Conservation (phyloP, 176 grass and related monocot genomes). For the Canna indica region DNA sequence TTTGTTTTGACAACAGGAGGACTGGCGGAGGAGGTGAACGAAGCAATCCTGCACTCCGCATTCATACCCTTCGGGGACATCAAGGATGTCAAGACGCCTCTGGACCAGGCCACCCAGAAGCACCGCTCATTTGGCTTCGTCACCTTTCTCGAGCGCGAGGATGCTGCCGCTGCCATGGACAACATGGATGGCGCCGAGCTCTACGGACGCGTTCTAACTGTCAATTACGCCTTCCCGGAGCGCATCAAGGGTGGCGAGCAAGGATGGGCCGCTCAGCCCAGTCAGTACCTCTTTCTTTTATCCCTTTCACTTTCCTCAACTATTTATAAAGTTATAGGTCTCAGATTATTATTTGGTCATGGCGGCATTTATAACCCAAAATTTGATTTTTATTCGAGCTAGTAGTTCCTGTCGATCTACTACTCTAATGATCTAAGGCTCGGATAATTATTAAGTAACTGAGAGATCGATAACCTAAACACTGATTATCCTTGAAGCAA, state of each 20-base stretch:
- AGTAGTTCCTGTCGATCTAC: background rate
- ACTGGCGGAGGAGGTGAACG: conserved; percentile 89
- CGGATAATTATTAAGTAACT: too few relatives aligned
- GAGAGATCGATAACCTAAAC: too few relatives aligned
- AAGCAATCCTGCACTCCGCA: conserved; percentile 84
- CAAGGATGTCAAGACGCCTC: conserved; percentile 97
- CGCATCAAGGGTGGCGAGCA: conserved; percentile 97
- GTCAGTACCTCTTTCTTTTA: conserved; percentile 23
- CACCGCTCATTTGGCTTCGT: conserved; percentile 98
- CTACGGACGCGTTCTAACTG: conserved; percentile 84
- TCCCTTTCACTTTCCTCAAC: background rate
- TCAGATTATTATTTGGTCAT: background rate
- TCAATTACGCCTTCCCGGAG: conserved; percentile 97
- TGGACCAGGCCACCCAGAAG: conserved; percentile 96
- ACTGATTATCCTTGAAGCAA: too few relatives aligned
- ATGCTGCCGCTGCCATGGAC: conserved; percentile 89
- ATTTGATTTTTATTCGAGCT: background rate
- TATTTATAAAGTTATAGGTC: background rate
- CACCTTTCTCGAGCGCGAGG: conserved; percentile 93
- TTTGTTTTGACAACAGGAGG: conserved; percentile 37
- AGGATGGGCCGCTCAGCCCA: conserved; percentile 93
- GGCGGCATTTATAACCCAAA: background rate
- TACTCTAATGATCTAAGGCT: too few relatives aligned
- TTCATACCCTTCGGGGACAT: conserved; percentile 98
- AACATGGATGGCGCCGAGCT: conserved; percentile 97